Conservation (phyloP, 345 rosid species). For the Raphanus raphanistrum region DNA sequence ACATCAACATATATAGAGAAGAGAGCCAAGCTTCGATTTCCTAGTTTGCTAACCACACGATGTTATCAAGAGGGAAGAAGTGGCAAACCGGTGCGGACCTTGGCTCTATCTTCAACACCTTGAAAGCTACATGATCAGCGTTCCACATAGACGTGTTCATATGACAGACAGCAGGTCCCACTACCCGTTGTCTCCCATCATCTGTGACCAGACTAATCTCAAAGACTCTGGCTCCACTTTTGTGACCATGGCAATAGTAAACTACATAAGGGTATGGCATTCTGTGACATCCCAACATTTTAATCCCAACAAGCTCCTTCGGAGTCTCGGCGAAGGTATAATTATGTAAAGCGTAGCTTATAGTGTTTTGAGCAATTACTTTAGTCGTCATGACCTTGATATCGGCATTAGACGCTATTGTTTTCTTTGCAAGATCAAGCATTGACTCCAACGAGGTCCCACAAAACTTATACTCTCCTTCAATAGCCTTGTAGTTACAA, state of each 20-base stretch:
- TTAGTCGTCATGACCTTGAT: conserved; percentile 49
- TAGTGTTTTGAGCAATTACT: conserved; percentile 2
- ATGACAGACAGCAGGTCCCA: conserved; percentile 65
- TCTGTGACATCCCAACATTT: conserved; percentile 57
- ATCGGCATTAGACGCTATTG: conserved; percentile 42
- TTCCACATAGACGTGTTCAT: conserved; percentile 82
- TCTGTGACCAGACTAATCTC: conserved; percentile 47
- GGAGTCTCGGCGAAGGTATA: conserved; percentile 51
- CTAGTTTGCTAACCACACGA: conserved; percentile 55
- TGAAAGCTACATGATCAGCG: conserved; percentile 56
- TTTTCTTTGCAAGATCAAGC: conserved; percentile 50
- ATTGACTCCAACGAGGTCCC: conserved; percentile 69
- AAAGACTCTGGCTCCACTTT: conserved; percentile 43
- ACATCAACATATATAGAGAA: neutral
- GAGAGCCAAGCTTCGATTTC: neutral
- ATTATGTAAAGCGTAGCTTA: conserved; percentile 41
- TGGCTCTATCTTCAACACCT: conserved; percentile 50
- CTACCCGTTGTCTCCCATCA: conserved; percentile 47
- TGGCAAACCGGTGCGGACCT: conserved; percentile 73
- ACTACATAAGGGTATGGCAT: conserved; percentile 71
- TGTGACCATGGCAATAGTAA: conserved; percentile 67
- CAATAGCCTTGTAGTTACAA: conserved; percentile 49
- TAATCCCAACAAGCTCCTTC: conserved; percentile 34
- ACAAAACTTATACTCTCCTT: conserved; percentile 60
- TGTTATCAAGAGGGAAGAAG: conserved; percentile 58